These are phyloP conservation scores for Podospora pseudoanserina DNA, from an alignment of 495 filamentous ascomycete species.

Conservation along the genomic window DNA sequence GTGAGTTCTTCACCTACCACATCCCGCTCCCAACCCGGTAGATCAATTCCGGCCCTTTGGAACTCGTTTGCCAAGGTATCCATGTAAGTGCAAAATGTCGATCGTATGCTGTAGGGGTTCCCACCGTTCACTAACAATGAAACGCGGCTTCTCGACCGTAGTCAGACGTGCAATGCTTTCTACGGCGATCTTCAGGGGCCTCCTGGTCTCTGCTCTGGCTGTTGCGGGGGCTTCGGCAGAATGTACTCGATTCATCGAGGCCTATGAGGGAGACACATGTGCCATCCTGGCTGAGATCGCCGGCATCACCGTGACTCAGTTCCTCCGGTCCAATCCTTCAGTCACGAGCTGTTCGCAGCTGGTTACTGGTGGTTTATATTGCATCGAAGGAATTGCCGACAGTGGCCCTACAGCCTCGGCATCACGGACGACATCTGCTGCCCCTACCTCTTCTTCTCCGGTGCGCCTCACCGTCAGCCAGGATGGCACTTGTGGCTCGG, in stretches of 20 bases:
- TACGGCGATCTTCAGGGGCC: conserved; percentile 8
- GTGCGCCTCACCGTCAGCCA: conserved; percentile 18
- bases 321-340: conserved; percentile 27
- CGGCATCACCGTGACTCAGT: conserved; percentile 30
- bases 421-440: conserved; percentile 1
- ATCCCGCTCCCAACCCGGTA: neutral
- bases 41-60: neutral
- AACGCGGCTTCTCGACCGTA: neutral
- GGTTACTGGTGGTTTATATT: conserved; percentile 22
- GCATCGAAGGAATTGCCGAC: conserved; percentile 21
- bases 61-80: neutral
- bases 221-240: conserved; percentile 10
- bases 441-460: neutral
- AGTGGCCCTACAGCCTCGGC: conserved; percentile 1
- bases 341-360: conserved; percentile 29
- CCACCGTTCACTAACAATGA: neutral
- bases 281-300: conserved; percentile 22
- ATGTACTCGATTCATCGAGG: conserved; percentile 24
- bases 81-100: neutral
- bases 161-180: conserved; percentile 18
- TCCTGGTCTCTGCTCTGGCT: conserved; percentile 18
- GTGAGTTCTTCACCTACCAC: neutral
- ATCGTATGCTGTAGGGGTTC: neutral
- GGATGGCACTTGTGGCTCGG: conserved; percentile 40
- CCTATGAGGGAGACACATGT: conserved; percentile 30